Evolutionary conservation across 768 basidiomycete genomes (phyloP).

Genomic region (Vishniacozyma victoriae): DNA sequence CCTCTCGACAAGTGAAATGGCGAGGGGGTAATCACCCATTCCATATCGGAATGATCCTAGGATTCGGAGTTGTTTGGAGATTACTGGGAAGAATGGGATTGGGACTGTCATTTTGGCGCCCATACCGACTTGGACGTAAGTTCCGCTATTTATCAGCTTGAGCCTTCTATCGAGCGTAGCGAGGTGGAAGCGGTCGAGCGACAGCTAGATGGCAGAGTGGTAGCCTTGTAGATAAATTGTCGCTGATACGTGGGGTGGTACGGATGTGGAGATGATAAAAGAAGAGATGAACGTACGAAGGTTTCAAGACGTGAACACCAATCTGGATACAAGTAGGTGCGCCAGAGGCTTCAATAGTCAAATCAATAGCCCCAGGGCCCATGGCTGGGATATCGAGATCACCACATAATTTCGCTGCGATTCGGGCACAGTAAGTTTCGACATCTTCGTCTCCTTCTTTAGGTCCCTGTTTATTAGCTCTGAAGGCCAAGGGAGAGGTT

Average conservation of each 20-base stretch:
- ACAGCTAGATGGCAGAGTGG: background rate
- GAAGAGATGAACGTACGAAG: constrained; percentile 49
- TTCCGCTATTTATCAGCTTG: constrained; percentile 39
- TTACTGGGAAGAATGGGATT: constrained; percentile 63
- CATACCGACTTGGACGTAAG: constrained; percentile 67
- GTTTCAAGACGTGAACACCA: constrained; percentile 64
- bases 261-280: background rate
- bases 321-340: constrained; percentile 88
- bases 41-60: constrained; percentile 74
- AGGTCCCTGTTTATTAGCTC: too few species aligned
- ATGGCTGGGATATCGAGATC: constrained; percentile 64
- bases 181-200: background rate
- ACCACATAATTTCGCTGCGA: constrained; percentile 34
- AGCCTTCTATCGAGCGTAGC: background rate
- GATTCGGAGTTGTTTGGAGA: constrained; percentile 72
- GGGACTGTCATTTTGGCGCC: constrained; percentile 65
- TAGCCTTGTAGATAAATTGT: too few species aligned
- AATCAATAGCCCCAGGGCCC: constrained; percentile 66
- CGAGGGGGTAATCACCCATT: constrained; percentile 51
- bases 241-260: background rate
- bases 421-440: constrained; percentile 10
- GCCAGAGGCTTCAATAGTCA: constrained; percentile 85
- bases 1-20: constrained; percentile 72
- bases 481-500: background rate
- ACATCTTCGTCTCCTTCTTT: constrained; percentile 8